Conservation (phyloP, 2,329 filamentous ascomycete genomes). For the Penicillium digitatum region DNA sequence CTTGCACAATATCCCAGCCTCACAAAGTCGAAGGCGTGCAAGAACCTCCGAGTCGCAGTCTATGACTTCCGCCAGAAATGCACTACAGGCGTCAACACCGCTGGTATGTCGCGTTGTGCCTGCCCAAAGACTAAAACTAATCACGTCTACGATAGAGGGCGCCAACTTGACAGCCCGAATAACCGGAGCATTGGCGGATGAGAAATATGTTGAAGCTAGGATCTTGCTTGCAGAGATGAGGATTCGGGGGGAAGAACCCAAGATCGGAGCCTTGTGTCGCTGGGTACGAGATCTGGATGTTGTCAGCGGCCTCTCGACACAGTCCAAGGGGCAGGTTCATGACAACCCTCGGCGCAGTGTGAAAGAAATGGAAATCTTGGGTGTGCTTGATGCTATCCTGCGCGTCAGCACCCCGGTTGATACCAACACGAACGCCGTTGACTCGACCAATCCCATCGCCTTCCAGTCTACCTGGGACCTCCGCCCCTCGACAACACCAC, state of each 20-base stretch:
- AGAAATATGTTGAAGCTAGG: constrained; percentile 61
- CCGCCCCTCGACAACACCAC: constrained; percentile 42
- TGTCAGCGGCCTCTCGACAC: constrained; percentile 61
- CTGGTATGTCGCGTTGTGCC: constrained; percentile 37
- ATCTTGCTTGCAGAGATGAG: constrained; percentile 67
- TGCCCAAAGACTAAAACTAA: constrained; percentile 8
- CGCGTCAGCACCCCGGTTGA: constrained; percentile 62
- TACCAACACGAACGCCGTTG: constrained; percentile 24
- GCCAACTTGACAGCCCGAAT: constrained; percentile 64
- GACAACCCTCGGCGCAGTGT: constrained; percentile 20
- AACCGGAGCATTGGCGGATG: constrained; percentile 62
- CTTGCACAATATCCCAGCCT: constrained; percentile 57
- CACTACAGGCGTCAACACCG: constrained; percentile 61
- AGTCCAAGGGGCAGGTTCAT: constrained; percentile 43
- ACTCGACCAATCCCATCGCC: constrained; percentile 50
- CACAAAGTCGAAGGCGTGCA: constrained; percentile 66
- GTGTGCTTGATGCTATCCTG: constrained; percentile 61
- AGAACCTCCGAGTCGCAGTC: constrained; percentile 62
- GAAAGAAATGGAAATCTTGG: constrained; percentile 54
- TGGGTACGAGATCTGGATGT: constrained; percentile 70
- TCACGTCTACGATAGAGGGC: constrained; percentile 39
- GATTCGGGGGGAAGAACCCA: constrained; percentile 61
- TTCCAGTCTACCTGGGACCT: constrained; percentile 62
- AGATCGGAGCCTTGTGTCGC: constrained; percentile 64
- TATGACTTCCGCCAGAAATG: constrained; percentile 67